Conservation (phyloP, 225 moss, liverwort and hornwort genomes). For the Thuidium tamariscinum region DNA sequence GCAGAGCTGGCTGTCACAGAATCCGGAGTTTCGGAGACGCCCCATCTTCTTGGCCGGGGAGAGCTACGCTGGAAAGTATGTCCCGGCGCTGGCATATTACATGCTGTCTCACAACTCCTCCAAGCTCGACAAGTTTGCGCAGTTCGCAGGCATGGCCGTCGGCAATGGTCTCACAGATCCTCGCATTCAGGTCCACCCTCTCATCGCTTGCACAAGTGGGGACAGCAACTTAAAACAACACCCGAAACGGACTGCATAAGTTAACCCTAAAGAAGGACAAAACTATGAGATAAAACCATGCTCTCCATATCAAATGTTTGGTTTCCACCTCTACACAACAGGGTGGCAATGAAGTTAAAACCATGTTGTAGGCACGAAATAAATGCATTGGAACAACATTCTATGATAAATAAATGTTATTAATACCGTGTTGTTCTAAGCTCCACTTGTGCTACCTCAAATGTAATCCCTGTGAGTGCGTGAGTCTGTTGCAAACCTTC, state of each 20-base stretch:
- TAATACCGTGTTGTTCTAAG: neutral
- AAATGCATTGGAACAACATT: neutral
- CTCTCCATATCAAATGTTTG: neutral
- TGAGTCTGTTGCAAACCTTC: neutral
- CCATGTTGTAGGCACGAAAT: neutral
- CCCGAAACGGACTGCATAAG: neutral
- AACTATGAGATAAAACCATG: neutral
- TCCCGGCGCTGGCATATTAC: conserved; percentile 75
- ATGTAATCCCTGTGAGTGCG: neutral
- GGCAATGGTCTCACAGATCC: conserved; percentile 93
- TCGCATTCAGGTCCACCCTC: conserved; percentile 30
- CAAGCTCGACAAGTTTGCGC: conserved; percentile 17
- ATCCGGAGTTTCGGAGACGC: conserved; percentile 47
- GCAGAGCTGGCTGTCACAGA: conserved; percentile 42
- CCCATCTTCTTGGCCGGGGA: conserved; percentile 79
- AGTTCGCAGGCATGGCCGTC: conserved; percentile 76
- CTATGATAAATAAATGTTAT: neutral
- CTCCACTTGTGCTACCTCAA: neutral
- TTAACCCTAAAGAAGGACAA: neutral
- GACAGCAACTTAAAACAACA: neutral
- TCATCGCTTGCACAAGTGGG: neutral
- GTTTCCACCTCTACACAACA: neutral
- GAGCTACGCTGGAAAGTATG: conserved; percentile 88
- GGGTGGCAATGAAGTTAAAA: neutral
- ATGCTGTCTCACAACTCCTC: conserved; percentile 35